Evolutionary conservation across 441 rosid species (phyloP).

Genomic region (California macrophylla): DNA sequence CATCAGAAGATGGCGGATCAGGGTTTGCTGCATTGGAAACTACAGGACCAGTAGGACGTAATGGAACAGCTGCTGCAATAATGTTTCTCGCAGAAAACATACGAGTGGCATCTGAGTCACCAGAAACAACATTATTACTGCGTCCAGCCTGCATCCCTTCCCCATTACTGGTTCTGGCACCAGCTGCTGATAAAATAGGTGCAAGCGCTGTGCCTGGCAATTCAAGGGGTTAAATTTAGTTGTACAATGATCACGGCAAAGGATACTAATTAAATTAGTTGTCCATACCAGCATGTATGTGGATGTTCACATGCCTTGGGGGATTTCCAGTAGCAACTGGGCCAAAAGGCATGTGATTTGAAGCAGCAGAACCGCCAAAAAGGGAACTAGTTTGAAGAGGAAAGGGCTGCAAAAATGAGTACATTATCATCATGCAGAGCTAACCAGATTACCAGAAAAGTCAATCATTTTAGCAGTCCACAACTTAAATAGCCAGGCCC

Average conservation of each 20-base stretch:
- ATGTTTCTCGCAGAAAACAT: constrained; percentile 42
- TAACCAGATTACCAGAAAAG: neutral
- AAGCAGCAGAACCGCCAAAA: constrained; percentile 45
- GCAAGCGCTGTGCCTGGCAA: constrained; percentile 47
- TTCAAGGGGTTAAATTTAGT: constrained; percentile 17
- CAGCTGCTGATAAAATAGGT: constrained; percentile 48
- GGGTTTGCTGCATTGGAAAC: constrained; percentile 34
- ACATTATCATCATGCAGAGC: constrained; percentile 4
- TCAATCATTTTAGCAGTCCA: neutral
- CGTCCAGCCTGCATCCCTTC: constrained; percentile 45
- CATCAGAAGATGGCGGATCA: constrained; percentile 27
- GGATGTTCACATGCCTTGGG: constrained; percentile 77
- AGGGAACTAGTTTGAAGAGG: constrained; percentile 71
- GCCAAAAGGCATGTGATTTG: constrained; percentile 38
- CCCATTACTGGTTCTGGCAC: constrained; percentile 39
- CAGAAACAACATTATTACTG: constrained; percentile 28
- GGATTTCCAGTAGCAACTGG: constrained; percentile 59
- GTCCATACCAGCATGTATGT: constrained; percentile 86
- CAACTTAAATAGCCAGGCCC: neutral
- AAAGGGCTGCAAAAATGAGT: constrained; percentile 57
- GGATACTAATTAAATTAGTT: neutral
- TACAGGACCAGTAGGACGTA: constrained; percentile 29
- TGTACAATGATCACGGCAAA: neutral
- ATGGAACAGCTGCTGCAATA: constrained; percentile 38
- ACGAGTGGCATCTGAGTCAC: constrained; percentile 30